Percentiles rank a stretch among this genome's conserved stretches.
phyloP scores from a whole-genome alignment of 106 monocot species.

The Allium sativum region DNA sequence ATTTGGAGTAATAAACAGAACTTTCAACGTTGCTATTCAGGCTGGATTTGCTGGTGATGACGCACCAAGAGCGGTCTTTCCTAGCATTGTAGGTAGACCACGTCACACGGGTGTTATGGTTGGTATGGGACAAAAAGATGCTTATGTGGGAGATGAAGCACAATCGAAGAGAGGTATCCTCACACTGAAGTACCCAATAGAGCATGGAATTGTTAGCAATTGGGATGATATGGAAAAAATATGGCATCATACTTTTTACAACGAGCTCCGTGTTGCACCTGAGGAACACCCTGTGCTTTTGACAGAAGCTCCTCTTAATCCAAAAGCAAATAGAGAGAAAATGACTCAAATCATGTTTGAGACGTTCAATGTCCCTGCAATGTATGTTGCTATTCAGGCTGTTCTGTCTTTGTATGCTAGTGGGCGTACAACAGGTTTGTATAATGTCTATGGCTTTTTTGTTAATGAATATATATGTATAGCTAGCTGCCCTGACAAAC shows the following conservation, averaged over 20 bases:
- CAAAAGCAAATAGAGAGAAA: slow-evolving; percentile 60
- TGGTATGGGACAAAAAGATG: slow-evolving; percentile 58
- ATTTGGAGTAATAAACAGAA: no score
- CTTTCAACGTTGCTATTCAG: slow-evolving; percentile 6
- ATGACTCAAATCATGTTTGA: slow-evolving; percentile 61
- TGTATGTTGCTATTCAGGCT: slow-evolving; percentile 59
- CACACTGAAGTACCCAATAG: slow-evolving; percentile 60
- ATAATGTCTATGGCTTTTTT: neutral
- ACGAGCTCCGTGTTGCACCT: slow-evolving; percentile 49
- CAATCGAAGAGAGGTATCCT: slow-evolving; percentile 56
- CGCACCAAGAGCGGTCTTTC: slow-evolving; percentile 53
- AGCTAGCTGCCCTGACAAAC: no score
- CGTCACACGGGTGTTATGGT: slow-evolving; percentile 62
- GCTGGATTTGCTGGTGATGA: slow-evolving; percentile 64
- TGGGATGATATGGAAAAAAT: slow-evolving; percentile 74
- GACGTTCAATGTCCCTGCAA: slow-evolving; percentile 43
- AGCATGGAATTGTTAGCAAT: slow-evolving; percentile 62
- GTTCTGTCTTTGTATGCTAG: slow-evolving; percentile 62
- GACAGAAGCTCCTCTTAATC: slow-evolving; percentile 57
- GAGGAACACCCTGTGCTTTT: slow-evolving; percentile 58
- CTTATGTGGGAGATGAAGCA: slow-evolving; percentile 49
- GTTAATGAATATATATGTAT: no score
- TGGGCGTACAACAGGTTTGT: slow-evolving; percentile 53
- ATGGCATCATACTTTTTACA: slow-evolving; percentile 43
- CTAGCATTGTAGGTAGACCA: slow-evolving; percentile 45